These are phyloP conservation scores for Candida xiaguanensis DNA, from an alignment of 805 yeast genomes.

Conservation along the genomic window DNA sequence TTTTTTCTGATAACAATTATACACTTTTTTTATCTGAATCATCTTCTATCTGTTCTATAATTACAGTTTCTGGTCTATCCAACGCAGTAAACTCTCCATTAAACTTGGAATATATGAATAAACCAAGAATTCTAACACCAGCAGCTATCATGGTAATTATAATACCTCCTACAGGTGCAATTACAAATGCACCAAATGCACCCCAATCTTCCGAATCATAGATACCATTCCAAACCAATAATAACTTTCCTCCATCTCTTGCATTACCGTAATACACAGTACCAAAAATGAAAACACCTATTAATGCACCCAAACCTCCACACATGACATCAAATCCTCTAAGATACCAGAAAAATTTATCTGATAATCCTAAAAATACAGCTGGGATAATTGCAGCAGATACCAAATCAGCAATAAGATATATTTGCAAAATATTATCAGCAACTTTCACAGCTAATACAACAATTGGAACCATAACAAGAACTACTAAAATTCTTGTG, in stretches of 20 bases:
- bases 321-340: slow-evolving; percentile 77
- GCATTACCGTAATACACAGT: slow-evolving; percentile 72
- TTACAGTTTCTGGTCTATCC: slow-evolving; percentile 29
- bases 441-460: slow-evolving; percentile 83
- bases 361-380: slow-evolving; percentile 72
- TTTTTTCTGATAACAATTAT: background rate
- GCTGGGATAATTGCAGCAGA: slow-evolving; percentile 86
- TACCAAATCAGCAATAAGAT: slow-evolving; percentile 84
- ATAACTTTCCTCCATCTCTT: slow-evolving; percentile 68
- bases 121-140: slow-evolving; percentile 40
- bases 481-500: slow-evolving; percentile 65
- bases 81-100: slow-evolving; percentile 44
- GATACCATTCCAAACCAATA: slow-evolving; percentile 76
- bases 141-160: slow-evolving; percentile 52
- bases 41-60: slow-evolving; percentile 9
- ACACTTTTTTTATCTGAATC: slow-evolving; percentile 8
- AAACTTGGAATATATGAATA: slow-evolving; percentile 28
- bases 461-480: slow-evolving; percentile 82
- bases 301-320: slow-evolving; percentile 80
- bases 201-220: slow-evolving; percentile 83
- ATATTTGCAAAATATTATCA: slow-evolving; percentile 78
- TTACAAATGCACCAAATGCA: slow-evolving; percentile 90
- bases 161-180: slow-evolving; percentile 81
- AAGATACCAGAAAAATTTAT: slow-evolving; percentile 57
- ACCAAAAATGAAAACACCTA: slow-evolving; percentile 81